Conservation (phyloP, 164 flowering plant species). For the Vitis labrusca region DNA sequence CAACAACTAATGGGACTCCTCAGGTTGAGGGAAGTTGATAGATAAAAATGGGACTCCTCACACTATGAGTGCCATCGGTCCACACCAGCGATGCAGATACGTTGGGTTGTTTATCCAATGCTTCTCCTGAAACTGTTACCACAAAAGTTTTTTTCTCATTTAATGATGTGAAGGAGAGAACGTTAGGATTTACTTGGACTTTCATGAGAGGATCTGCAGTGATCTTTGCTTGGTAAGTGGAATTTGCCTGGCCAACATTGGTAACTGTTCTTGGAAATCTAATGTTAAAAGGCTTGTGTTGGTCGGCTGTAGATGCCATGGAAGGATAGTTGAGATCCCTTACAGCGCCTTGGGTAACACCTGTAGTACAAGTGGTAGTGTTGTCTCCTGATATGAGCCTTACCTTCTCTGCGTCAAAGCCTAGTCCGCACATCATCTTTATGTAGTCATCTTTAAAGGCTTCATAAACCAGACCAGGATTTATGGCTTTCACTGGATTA, state of each 20-base stretch:
- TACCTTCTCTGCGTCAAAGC: conserved; percentile 11
- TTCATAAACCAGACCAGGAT: conserved; percentile 59
- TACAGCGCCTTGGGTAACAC: background rate
- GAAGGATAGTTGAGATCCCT: conserved; percentile 28
- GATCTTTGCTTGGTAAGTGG: conserved; percentile 14
- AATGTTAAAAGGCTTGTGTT: background rate
- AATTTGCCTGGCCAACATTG: conserved; percentile 24
- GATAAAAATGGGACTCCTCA: conserved; percentile 35
- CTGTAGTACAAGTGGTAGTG: conserved; percentile 21
- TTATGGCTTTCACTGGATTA: conserved; percentile 37
- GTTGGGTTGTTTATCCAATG: background rate
- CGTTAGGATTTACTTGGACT: conserved; percentile 1
- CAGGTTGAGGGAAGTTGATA: background rate
- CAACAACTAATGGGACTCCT: background rate
- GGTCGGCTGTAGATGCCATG: background rate
- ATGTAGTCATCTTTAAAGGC: conserved; percentile 30
- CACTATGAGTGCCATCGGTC: conserved; percentile 36
- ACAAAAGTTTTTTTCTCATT: conserved; percentile 17
- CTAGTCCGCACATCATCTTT: conserved; percentile 33
- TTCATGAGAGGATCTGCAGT: background rate
- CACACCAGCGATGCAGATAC: conserved; percentile 23
- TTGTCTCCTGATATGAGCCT: conserved; percentile 10
- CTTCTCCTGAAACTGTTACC: conserved; percentile 5
- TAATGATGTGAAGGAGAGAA: conserved; percentile 1
- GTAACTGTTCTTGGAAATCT: conserved; percentile 21